A percentile compares a stretch with the other conserved stretches of the same genome.
Evolutionary conservation across 1,284 basidiomycete species (phyloP).

Genomic region (Ganoderma lingzhi): DNA sequence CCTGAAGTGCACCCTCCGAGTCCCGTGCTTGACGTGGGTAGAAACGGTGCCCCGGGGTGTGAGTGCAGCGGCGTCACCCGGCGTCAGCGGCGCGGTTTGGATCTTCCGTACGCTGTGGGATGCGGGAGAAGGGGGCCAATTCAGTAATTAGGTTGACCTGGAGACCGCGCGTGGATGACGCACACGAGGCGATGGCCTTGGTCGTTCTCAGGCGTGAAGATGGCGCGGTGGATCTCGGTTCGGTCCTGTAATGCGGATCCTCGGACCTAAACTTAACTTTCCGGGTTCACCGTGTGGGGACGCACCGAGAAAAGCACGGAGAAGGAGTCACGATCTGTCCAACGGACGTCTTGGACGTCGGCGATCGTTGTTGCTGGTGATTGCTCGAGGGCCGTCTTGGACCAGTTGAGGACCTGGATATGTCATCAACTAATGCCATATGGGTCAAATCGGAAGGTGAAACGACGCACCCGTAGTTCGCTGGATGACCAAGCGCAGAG

Average conservation of each 20-base stretch:
- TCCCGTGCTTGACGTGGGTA: constrained; percentile 33
- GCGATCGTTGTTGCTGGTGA: constrained; percentile 23
- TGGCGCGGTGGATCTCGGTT: constrained; percentile 49
- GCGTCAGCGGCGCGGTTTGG: constrained; percentile 26
- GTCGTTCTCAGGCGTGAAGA: constrained; percentile 14
- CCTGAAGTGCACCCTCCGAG: constrained; percentile 34
- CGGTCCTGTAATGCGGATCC: constrained; percentile 46
- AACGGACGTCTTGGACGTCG: constrained; percentile 46
- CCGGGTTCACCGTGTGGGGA: background rate
- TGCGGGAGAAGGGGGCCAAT: background rate
- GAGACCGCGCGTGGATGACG: background rate
- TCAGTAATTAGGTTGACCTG: constrained; percentile 7
- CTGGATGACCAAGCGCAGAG: constrained; percentile 55
- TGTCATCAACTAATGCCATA: background rate
- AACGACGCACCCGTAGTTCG: constrained; percentile 50
- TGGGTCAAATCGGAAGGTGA: background rate
- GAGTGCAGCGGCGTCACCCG: constrained; percentile 25
- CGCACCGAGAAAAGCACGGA: constrained; percentile 18
- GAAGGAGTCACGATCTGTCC: constrained; percentile 46
- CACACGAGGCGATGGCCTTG: constrained; percentile 31
- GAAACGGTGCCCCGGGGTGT: constrained; percentile 30
- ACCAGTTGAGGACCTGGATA: constrained; percentile 22
- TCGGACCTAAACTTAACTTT: background rate
- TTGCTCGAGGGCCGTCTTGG: constrained; percentile 2
- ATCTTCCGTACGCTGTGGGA: constrained; percentile 24